Conservation (phyloP, 768 basidiomycete genomes). For the Termitomyces sp. region DNA sequence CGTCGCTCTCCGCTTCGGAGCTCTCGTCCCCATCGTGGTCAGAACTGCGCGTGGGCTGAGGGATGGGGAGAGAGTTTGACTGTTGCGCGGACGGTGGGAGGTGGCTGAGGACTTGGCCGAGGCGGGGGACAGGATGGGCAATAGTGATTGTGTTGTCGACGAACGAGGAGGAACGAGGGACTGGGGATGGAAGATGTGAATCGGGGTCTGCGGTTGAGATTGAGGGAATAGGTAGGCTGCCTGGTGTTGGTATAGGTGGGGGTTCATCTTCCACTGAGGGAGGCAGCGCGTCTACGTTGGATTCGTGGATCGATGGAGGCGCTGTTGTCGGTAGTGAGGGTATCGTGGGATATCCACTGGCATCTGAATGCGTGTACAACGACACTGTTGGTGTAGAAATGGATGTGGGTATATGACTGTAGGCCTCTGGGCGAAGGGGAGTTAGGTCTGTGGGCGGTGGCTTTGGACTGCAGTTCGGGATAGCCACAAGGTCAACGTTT, state of each 20-base stretch:
- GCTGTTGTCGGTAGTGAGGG: constrained; percentile 36
- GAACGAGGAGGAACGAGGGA: constrained; percentile 2
- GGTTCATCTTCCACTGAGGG: constrained; percentile 2
- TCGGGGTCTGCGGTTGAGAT: constrained; percentile 52
- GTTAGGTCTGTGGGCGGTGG: constrained; percentile 3
- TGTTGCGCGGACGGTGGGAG: constrained; percentile 7
- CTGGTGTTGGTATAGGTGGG: constrained; percentile 23
- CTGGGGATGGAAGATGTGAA: constrained; percentile 13
- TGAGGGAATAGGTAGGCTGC: constrained; percentile 45
- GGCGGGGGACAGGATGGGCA: constrained; percentile 9
- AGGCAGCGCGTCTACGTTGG: constrained; percentile 18
- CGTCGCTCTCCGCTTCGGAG: constrained; percentile 41
- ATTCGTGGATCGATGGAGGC: constrained; percentile 20
- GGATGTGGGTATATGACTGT: constrained; percentile 30
- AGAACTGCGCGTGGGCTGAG: background rate
- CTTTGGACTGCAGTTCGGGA: background rate
- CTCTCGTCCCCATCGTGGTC: constrained; percentile 30
- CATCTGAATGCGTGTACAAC: constrained; percentile 25
- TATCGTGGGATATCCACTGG: constrained; percentile 28
- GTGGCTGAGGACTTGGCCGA: constrained; percentile 15
- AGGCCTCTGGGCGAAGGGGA: constrained; percentile 13
- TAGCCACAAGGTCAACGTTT: background rate
- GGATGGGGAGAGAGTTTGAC: background rate
- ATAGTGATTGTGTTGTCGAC: constrained; percentile 4
- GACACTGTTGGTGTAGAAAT: constrained; percentile 37